Evolutionary conservation across 352 stramenopile genomes (phyloP).

Genomic region (Aphanomyces stellatus): DNA sequence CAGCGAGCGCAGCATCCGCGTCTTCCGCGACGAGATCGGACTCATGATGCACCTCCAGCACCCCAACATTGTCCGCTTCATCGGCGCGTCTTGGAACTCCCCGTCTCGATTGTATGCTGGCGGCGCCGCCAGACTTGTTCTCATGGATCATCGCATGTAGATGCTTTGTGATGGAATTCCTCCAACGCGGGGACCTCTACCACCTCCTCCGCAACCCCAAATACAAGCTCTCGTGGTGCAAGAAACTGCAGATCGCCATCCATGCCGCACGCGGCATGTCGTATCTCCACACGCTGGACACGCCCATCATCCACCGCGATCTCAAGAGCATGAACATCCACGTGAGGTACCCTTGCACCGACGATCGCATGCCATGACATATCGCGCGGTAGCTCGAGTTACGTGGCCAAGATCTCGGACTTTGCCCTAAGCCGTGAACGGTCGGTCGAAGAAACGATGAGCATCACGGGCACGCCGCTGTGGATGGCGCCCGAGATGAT

Average conservation of each 20-base stretch:
- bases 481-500: conserved; percentile 88
- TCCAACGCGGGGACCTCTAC: conserved; percentile 60
- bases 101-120: conserved; percentile 43
- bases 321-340: conserved; percentile 85
- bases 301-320: conserved; percentile 74
- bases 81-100: conserved; percentile 57
- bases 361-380: neutral
- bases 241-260: conserved; percentile 71
- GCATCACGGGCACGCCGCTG: conserved; percentile 63
- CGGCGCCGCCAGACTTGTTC: neutral
- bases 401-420: conserved; percentile 73
- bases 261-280: conserved; percentile 72
- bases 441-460: conserved; percentile 63
- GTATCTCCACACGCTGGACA: conserved; percentile 70
- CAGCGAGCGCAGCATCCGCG: conserved; percentile 39
- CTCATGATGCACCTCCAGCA: conserved; percentile 65
- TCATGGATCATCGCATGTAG: conserved; percentile 1
- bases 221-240: conserved; percentile 46
- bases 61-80: conserved; percentile 61
- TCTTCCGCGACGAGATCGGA: conserved; percentile 63
- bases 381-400: neutral
- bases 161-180: conserved; percentile 66
- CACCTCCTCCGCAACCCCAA: conserved; percentile 47
- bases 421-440: conserved; percentile 78
- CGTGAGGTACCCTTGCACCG: conserved; percentile 45